A percentile compares a stretch with the other conserved stretches of the same genome.
Conservation (phyloP, 257 asterid species). For the Solanum ahanhuiri region DNA sequence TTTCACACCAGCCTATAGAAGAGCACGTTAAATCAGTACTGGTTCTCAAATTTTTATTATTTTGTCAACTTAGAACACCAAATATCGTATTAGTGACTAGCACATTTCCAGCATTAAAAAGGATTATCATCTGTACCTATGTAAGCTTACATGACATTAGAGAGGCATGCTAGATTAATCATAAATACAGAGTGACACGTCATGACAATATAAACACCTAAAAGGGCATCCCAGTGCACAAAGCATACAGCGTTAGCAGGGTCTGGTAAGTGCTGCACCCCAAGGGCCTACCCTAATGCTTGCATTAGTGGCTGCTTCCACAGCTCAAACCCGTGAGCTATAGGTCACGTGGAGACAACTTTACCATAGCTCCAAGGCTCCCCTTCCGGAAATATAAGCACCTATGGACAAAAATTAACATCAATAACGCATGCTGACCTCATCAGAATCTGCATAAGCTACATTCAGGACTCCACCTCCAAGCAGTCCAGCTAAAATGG, state of each 20-base stretch:
- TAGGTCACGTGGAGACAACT: not conserved
- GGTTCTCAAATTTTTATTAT: not conserved
- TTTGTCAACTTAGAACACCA: not conserved
- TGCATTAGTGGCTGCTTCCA: not conserved
- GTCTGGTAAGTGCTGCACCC: not conserved
- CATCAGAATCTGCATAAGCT: slow-evolving; percentile 58
- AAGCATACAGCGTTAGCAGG: not conserved
- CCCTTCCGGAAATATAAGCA: not conserved
- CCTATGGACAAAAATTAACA: not conserved
- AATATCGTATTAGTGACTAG: not conserved
- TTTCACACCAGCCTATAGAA: slow-evolving; percentile 35
- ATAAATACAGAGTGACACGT: not conserved
- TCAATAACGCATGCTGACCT: slow-evolving; percentile 28
- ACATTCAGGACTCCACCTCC: slow-evolving; percentile 53
- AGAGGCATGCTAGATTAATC: not conserved
- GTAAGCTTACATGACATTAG: not conserved
- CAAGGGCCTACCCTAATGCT: not conserved
- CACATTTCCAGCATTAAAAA: not conserved
- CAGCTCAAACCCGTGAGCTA: not conserved
- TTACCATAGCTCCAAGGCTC: not conserved
- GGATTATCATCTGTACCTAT: not conserved
- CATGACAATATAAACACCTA: not conserved
- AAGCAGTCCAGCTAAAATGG: slow-evolving; percentile 57
- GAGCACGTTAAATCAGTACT: slow-evolving; percentile 4
- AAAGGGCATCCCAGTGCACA: not conserved